Percentiles rank a stretch among this genome's conserved stretches.
phyloP scores from a whole-genome alignment of 805 yeast genomes.

The Grigorovia transvaalensis region DNA sequence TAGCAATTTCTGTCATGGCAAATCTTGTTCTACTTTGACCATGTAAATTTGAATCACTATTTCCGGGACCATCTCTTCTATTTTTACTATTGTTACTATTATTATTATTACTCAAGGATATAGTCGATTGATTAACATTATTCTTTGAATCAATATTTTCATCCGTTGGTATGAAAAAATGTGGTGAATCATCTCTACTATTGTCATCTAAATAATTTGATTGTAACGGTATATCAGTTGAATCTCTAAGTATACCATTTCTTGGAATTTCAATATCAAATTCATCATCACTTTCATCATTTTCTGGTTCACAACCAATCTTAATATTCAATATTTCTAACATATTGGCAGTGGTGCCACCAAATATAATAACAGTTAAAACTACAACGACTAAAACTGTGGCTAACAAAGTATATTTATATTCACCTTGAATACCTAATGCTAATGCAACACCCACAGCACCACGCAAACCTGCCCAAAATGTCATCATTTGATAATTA shows the following conservation, averaged over 20 bases:
- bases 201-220: constrained; percentile 21
- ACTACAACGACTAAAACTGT: constrained; percentile 96
- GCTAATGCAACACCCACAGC: constrained; percentile 99
- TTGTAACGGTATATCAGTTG: constrained; percentile 2
- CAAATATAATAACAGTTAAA: constrained; percentile 87
- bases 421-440: constrained; percentile 92
- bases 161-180: constrained; percentile 12
- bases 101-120: neutral
- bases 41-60: neutral
- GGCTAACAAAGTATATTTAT: constrained; percentile 78
- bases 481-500: constrained; percentile 95
- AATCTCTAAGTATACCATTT: constrained; percentile 3
- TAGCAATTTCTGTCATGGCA: constrained; percentile 3
- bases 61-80: neutral
- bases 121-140: neutral
- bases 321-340: constrained; percentile 86
- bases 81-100: constrained; percentile 1
- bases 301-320: constrained; percentile 79
- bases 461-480: constrained; percentile 98
- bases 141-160: constrained; percentile 1
- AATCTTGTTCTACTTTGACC: neutral
- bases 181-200: constrained; percentile 7
- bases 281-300: constrained; percentile 78
- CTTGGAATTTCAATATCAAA: constrained; percentile 78
- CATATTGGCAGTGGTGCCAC: constrained; percentile 98